A percentile compares a stretch with the other conserved stretches of the same genome.
phyloP scores from a whole-genome alignment of 768 basidiomycete genomes.

The Pleurotus platypus region DNA sequence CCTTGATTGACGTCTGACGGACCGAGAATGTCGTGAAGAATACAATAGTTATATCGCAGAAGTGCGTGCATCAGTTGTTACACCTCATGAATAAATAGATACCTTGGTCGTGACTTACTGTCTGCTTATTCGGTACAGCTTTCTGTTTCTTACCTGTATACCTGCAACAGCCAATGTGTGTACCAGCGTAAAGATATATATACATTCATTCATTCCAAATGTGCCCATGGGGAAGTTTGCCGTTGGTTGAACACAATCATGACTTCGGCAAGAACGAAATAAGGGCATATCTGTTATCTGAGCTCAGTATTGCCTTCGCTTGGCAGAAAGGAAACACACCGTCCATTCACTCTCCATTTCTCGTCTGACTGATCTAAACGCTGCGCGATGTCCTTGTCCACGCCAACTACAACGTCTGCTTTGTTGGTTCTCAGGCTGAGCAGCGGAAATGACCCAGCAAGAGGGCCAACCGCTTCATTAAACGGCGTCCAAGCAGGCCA shows the following conservation, averaged over 20 bases:
- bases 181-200: too few relatives aligned
- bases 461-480: constrained; percentile 68
- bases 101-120: too few relatives aligned
- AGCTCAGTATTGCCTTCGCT: background rate
- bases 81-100: too few relatives aligned
- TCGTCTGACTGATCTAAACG: constrained; percentile 59
- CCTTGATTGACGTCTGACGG: too few relatives aligned
- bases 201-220: too few relatives aligned
- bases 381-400: constrained; percentile 66
- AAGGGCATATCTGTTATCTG: background rate
- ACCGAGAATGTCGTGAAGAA: too few relatives aligned
- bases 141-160: too few relatives aligned
- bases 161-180: too few relatives aligned
- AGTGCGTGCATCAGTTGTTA: too few relatives aligned
- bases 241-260: background rate
- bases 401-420: constrained; percentile 89
- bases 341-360: constrained; percentile 79
- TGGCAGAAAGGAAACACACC: constrained; percentile 39
- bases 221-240: too few relatives aligned
- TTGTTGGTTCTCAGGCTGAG: constrained; percentile 69
- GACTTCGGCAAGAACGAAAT: background rate
- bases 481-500: constrained; percentile 87
- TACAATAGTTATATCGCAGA: too few relatives aligned
- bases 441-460: constrained; percentile 69
- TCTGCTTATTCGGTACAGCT: too few relatives aligned